Conservation (phyloP, 2,329 filamentous ascomycete species). For the Endoconidiophora laricicola region DNA sequence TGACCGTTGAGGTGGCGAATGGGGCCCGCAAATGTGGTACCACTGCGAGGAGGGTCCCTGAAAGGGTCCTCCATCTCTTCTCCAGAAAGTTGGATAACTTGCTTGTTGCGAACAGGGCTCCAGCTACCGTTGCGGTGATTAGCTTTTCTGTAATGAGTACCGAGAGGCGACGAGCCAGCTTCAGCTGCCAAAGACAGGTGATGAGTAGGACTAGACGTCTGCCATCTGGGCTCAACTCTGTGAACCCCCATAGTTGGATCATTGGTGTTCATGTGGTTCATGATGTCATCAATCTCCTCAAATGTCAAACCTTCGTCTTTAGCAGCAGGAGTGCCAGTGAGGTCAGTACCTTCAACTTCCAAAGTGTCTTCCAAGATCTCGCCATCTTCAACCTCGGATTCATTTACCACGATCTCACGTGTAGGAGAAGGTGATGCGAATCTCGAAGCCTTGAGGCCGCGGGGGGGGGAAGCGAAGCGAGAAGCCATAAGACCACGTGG, state of each 20-base stretch:
- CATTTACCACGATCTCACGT: constrained; percentile 27
- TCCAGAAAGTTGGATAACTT: constrained; percentile 28
- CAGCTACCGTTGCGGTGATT: constrained; percentile 49
- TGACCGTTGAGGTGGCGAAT: constrained; percentile 44
- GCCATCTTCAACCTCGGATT: constrained; percentile 21
- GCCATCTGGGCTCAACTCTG: constrained; percentile 34
- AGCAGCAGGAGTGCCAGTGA: constrained; percentile 17
- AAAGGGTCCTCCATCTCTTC: constrained; percentile 46
- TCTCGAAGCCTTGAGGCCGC: constrained; percentile 27
- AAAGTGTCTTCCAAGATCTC: constrained; percentile 15
- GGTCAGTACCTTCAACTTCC: constrained; percentile 12
- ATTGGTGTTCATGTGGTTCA: constrained; percentile 64
- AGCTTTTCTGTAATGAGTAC: neutral
- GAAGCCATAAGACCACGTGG: constrained; percentile 25
- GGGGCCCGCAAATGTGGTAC: constrained; percentile 35
- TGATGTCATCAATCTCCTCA: constrained; percentile 82
- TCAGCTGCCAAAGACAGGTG: constrained; percentile 23
- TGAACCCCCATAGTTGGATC: constrained; percentile 62
- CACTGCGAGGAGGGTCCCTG: constrained; percentile 44
- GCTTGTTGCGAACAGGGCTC: constrained; percentile 46
- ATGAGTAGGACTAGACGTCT: constrained; percentile 26
- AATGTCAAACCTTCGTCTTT: constrained; percentile 34
- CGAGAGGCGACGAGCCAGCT: constrained; percentile 10
- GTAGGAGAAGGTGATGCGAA: constrained; percentile 30
- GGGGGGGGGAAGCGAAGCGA: constrained; percentile 29